Base-by-base conservation (phyloP, 306 rosid genomes). In the Begonia fuchsioides region DNA sequence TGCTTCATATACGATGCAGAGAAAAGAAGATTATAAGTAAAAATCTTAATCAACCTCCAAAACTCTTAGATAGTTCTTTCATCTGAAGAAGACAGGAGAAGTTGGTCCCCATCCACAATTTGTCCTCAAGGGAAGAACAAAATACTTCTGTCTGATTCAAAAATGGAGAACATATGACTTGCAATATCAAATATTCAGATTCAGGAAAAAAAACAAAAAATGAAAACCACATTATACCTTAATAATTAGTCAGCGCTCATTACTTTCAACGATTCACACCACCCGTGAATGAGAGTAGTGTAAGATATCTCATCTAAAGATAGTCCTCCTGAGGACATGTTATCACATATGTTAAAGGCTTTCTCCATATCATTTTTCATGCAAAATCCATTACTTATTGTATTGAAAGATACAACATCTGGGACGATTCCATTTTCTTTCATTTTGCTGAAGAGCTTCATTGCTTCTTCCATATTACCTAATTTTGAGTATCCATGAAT, bases 401-500 rank as follows among this genome's bases (percentile, higher is more conserved):
- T 67, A 62, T 70, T 70, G 48, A 56, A 73, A 38, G 88, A 76
- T 56, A 76, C 47, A 26, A 64, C 51, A 76, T 79, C 90, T 9
- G 84, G 77, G 44, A 58, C 39, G 47, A 83, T 57, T 76, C 77
- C 73, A 54, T 62, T 73, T 55, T 52, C 52, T 62, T 49, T 60
- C 88, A 80, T 80, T 61, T 73, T 68, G 64, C 41, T 63, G 35
- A 80, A 35, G 60, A 75, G 73, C 54, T 55, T 69, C 17, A 40
- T 61, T 1, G 94, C 85, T 69, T 79, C 82, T 55, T 74, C 61
- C 74, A 54, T 52, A 49, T 79, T 69, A 15, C 88, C 88, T 57
- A 83, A 57, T 71, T 83, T 79, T 76, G 72, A 63, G 54, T 76
- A 69, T 54, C 85, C 82, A 50, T 72, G 78, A 46, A 83, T 79